Evolutionary conservation across 169 alveolate genomes (phyloP), one percentile per base, ranked within the genome.

Genomic region (Plasmodium adleri): DNA sequence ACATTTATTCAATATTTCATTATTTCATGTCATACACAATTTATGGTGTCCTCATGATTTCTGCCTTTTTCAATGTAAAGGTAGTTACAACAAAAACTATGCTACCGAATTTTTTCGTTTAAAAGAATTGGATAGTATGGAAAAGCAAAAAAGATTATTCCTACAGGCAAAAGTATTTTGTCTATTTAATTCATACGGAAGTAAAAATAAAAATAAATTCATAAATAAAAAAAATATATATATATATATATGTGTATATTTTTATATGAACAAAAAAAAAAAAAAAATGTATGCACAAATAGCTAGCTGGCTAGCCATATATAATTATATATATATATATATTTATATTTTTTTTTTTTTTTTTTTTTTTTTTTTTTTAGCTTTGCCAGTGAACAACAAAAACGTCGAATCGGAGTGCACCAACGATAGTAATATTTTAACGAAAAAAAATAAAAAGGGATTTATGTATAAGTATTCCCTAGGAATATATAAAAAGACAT

Each of bases 121-220:
- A 66, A 74, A 74, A 45, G 88, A 74, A 67, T 74, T 74, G 49
- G 88, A 74, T 52, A 74, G 74, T 32, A 74, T 74, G 88, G 74
- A 74, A 74, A 74, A 74, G 60, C 88, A 74, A 45, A 74, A 47
- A 66, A 67, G 63, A 22, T 28, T 74, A 12, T 74, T 74, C 43
- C 63, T 74, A 15, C 74, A 60, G 17, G 88, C 88, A 32, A 74
- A 74, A 63, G 26, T 74, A 52, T 74, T 20, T 74, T 74, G 60
- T 58, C 56, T 63, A 66, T 3, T 74, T 15, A 7, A 74, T 62
- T 52, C 88, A n/a, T 47, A 74, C 52, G 72, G 62, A 6, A 70
- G 64, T 73, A 73, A 73, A 56, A 54, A 7, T 13, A 1, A 15
- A 62, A 0, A 26, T 26, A 26, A 1, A 26, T 26, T 26, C 1